A percentile compares a stretch with the other conserved stretches of the same genome.
phyloP scores from a whole-genome alignment of 1,139 yeast genomes.

The Debaryomyces nepalensis region DNA sequence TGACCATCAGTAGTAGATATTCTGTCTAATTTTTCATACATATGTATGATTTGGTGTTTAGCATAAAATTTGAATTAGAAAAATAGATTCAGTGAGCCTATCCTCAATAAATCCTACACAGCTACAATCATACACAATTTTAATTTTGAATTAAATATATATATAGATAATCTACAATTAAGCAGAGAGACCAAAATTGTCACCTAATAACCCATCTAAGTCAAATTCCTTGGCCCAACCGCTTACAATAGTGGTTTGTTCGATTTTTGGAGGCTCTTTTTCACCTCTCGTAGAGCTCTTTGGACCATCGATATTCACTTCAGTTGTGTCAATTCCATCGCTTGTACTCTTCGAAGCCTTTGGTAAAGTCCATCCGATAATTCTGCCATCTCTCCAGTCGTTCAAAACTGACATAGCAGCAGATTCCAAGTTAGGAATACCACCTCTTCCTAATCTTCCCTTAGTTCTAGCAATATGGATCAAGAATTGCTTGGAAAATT shows the following conservation, averaged over 20 bases:
- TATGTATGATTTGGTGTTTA: slow-evolving; percentile 10
- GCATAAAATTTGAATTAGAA: slow-evolving; percentile 6
- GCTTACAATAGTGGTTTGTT: slow-evolving; percentile 81
- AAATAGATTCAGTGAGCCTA: background rate
- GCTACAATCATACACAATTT: too few relatives aligned
- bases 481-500: slow-evolving; percentile 79
- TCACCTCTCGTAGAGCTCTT: slow-evolving; percentile 51
- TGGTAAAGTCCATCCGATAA: slow-evolving; percentile 89
- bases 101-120: too few relatives aligned
- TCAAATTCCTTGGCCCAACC: slow-evolving; percentile 95
- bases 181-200: slow-evolving; percentile 34
- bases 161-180: slow-evolving; percentile 9
- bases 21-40: slow-evolving; percentile 43
- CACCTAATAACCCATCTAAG: slow-evolving; percentile 74
- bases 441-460: slow-evolving; percentile 93
- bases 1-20: slow-evolving; percentile 50
- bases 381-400: slow-evolving; percentile 98
- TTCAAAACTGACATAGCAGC: slow-evolving; percentile 84
- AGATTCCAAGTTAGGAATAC: slow-evolving; percentile 84
- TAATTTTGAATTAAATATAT: slow-evolving; percentile 1
- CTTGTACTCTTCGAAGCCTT: slow-evolving; percentile 57
- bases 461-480: slow-evolving; percentile 91
- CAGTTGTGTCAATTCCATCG: slow-evolving; percentile 29
- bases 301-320: slow-evolving; percentile 36
- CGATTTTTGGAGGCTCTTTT: slow-evolving; percentile 57